Percentiles rank a stretch among this genome's conserved stretches.
Conservation (phyloP, 768 basidiomycete species). For the Leccinum disarticulatum region DNA sequence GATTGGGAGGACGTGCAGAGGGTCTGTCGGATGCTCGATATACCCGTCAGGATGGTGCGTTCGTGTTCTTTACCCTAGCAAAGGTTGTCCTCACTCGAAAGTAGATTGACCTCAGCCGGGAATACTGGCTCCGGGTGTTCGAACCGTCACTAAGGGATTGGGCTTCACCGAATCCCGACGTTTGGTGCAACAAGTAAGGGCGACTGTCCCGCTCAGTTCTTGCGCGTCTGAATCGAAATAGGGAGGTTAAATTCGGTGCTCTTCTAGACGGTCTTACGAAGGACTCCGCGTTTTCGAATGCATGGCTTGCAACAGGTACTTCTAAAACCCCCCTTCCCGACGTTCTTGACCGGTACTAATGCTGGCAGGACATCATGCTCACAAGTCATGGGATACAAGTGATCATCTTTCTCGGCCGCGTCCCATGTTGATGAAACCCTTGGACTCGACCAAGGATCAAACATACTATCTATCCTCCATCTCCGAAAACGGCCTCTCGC, state of each 20-base stretch:
- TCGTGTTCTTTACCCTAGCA: not conserved
- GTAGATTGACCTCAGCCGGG: constrained; percentile 82
- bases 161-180: constrained; percentile 88
- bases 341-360: constrained; percentile 1
- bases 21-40: constrained; percentile 70
- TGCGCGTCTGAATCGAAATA: constrained; percentile 26
- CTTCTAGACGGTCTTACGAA: constrained; percentile 62
- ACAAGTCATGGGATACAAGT: constrained; percentile 50
- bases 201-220: not conserved
- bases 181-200: constrained; percentile 81
- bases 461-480: constrained; percentile 88
- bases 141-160: constrained; percentile 79
- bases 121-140: constrained; percentile 93
- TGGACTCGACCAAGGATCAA: constrained; percentile 79
- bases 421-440: constrained; percentile 52
- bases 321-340: not conserved
- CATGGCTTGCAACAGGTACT: constrained; percentile 83
- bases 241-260: constrained; percentile 91
- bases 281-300: constrained; percentile 29
- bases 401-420: constrained; percentile 27
- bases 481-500: constrained; percentile 57
- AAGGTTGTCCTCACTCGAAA: constrained; percentile 5
- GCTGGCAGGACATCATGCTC: constrained; percentile 82
- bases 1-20: constrained; percentile 90
- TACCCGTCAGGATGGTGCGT: constrained; percentile 71